A percentile compares a stretch with the other conserved stretches of the same genome.
These are phyloP conservation scores for Candida dajiaensis DNA, from an alignment of 805 yeast genomes.

Conservation along the genomic window DNA sequence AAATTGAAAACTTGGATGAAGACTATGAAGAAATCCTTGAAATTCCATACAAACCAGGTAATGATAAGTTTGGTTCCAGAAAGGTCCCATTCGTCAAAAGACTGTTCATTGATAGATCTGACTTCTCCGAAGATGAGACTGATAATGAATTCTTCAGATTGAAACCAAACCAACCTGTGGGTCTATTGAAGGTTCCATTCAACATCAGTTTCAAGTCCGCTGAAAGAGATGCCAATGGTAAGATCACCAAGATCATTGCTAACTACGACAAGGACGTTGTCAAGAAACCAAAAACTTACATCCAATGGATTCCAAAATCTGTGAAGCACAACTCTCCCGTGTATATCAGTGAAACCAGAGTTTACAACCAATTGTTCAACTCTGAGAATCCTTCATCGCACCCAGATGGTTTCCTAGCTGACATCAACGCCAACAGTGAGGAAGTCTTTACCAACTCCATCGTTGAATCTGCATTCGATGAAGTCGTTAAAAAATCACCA, in stretches of 20 bases:
- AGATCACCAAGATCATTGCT: constrained; percentile 65
- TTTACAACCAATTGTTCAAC: constrained; percentile 81
- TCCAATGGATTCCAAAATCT: constrained; percentile 91
- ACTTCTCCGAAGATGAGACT: constrained; percentile 61
- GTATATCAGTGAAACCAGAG: constrained; percentile 67
- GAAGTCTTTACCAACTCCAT: constrained; percentile 57
- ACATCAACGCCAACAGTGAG: constrained; percentile 77
- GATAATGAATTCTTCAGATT: constrained; percentile 80
- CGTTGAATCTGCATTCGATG: constrained; percentile 71
- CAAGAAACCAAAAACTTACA: constrained; percentile 80
- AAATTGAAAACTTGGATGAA: constrained; percentile 75
- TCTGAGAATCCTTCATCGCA: constrained; percentile 86
- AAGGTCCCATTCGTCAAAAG: constrained; percentile 69
- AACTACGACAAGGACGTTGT: constrained; percentile 64
- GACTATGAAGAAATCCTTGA: constrained; percentile 63
- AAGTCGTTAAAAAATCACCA: constrained; percentile 67
- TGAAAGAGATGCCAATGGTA: constrained; percentile 57
- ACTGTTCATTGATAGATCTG: constrained; percentile 82
- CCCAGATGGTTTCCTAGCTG: constrained; percentile 84
- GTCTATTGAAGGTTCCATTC: constrained; percentile 85
- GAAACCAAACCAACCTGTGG: constrained; percentile 93
- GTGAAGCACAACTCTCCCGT: constrained; percentile 57
- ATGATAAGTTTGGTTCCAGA: constrained; percentile 69
- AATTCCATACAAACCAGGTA: constrained; percentile 89
- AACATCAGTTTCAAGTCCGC: constrained; percentile 67